Percentiles rank a stretch among this genome's conserved stretches.
Evolutionary conservation across 352 stramenopile genomes (phyloP).

Genomic region (Phytophthora kernoviae): DNA sequence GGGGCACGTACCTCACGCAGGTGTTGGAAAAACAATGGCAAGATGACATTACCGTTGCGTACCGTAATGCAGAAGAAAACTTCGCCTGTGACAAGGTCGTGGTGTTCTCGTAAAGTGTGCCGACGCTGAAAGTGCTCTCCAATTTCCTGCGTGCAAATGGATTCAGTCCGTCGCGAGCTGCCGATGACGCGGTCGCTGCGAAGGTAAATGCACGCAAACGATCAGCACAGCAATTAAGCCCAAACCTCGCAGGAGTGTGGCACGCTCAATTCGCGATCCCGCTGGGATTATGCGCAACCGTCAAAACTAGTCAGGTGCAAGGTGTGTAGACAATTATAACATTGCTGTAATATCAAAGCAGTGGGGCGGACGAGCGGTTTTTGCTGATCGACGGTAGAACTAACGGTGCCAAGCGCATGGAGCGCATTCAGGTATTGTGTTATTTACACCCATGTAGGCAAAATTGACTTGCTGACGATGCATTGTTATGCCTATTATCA

Average conservation of each 20-base stretch:
- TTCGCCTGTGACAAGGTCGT: slow-evolving; percentile 84
- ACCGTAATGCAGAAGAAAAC: slow-evolving; percentile 79
- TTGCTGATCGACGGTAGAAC: slow-evolving; percentile 84
- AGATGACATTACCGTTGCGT: slow-evolving; percentile 77
- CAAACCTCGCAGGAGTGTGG: slow-evolving; percentile 37
- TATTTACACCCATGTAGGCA: not conserved
- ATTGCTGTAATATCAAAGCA: slow-evolving; percentile 1
- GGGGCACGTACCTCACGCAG: slow-evolving; percentile 44
- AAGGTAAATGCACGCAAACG: slow-evolving; percentile 25
- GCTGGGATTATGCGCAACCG: slow-evolving; percentile 63
- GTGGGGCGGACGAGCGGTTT: slow-evolving; percentile 60
- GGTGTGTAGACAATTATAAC: not conserved
- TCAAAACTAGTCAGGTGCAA: slow-evolving; percentile 25
- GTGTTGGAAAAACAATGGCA: slow-evolving; percentile 77
- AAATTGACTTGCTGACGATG: not conserved
- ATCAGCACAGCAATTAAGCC: slow-evolving; percentile 17
- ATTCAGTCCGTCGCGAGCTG: slow-evolving; percentile 49
- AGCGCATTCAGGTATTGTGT: slow-evolving; percentile 73
- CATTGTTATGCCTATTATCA: slow-evolving; percentile 8
- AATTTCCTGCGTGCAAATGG: slow-evolving; percentile 63
- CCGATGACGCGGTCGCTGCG: slow-evolving; percentile 19
- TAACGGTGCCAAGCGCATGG: slow-evolving; percentile 77
- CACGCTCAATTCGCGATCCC: slow-evolving; percentile 52
- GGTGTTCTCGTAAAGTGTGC: slow-evolving; percentile 89
- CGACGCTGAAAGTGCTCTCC: slow-evolving; percentile 81